A percentile compares a stretch with the other conserved stretches of the same genome.
These are phyloP conservation scores for Wallacemonas sp. DNA, from an alignment of 208 protist genomes.

Conservation along the genomic window DNA sequence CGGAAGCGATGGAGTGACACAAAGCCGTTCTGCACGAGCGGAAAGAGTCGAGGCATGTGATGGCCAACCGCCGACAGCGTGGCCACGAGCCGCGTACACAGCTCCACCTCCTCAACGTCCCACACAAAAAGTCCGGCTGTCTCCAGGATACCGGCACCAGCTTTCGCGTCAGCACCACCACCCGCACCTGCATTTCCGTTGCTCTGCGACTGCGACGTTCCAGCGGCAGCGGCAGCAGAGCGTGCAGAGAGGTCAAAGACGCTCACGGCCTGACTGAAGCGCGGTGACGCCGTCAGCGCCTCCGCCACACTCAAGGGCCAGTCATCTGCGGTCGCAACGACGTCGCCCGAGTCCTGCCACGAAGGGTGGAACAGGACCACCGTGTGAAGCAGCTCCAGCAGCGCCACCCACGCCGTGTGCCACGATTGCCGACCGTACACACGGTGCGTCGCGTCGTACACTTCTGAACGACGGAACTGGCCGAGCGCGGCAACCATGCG, in stretches of 20 bases:
- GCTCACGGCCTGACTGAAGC: constrained; percentile 54
- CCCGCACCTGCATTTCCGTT: too few species aligned
- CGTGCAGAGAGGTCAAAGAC: constrained; percentile 26
- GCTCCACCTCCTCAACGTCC: constrained; percentile 61
- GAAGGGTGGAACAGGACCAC: constrained; percentile 9
- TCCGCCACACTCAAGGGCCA: constrained; percentile 33
- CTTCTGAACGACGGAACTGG: constrained; percentile 39
- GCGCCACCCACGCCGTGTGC: constrained; percentile 57
- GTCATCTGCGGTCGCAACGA: constrained; percentile 16
- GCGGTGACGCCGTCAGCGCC: constrained; percentile 35
- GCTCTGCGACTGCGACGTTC: too few species aligned
- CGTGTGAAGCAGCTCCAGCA: constrained; percentile 44
- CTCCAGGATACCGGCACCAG: background rate
- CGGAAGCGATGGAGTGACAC: constrained; percentile 30
- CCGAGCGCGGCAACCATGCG: constrained; percentile 44
- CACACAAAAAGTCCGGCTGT: constrained; percentile 39
- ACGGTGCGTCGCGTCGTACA: constrained; percentile 34
- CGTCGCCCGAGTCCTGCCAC: background rate
- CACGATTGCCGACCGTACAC: constrained; percentile 41
- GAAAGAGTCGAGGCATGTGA: constrained; percentile 28
- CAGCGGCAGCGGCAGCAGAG: too few species aligned
- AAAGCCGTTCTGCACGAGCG: constrained; percentile 54
- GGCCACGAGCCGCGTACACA: constrained; percentile 42
- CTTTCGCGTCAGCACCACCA: too few species aligned
- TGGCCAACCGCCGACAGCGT: constrained; percentile 40